Evolutionary conservation across 2,329 filamentous ascomycete genomes (phyloP).

Genomic region (Apiospora malaysiana): DNA sequence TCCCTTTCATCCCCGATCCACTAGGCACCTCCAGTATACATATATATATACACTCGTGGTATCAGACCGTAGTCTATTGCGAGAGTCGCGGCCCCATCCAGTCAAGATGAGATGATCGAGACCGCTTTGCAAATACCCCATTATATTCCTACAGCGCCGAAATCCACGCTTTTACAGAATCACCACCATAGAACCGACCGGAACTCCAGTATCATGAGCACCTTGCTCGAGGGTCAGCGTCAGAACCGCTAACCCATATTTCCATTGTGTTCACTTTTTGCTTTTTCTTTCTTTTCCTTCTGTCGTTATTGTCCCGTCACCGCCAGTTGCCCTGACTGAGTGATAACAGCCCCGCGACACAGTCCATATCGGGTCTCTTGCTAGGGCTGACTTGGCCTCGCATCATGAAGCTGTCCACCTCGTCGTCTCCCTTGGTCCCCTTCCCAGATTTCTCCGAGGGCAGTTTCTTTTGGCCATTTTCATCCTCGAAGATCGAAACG

Average conservation of each 20-base stretch:
- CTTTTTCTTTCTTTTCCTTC: too few relatives aligned
- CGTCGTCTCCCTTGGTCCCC: constrained; percentile 51
- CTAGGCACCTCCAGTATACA: background rate
- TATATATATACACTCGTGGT: background rate
- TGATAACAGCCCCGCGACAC: constrained; percentile 85
- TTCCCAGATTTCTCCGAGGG: background rate
- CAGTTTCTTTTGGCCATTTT: constrained; percentile 20
- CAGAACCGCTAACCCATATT: background rate
- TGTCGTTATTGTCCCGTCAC: constrained; percentile 45
- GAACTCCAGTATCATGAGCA: constrained; percentile 3
- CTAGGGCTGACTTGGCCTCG: constrained; percentile 67
- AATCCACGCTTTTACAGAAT: constrained; percentile 11
- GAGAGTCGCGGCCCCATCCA: background rate
- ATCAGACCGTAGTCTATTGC: background rate
- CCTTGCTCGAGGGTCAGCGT: background rate
- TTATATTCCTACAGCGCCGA: constrained; percentile 15
- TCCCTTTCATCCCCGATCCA: background rate
- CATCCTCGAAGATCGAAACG: constrained; percentile 60
- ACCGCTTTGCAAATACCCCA: background rate
- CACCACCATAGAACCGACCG: background rate
- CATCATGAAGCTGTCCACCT: constrained; percentile 84
- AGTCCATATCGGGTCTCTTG: constrained; percentile 83
- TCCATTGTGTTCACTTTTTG: background rate
- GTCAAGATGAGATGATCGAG: background rate
- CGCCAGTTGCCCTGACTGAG: constrained; percentile 93